These are phyloP conservation scores for Talinum fruticosum DNA, from an alignment of 148 eudicot species.

Conservation along the genomic window DNA sequence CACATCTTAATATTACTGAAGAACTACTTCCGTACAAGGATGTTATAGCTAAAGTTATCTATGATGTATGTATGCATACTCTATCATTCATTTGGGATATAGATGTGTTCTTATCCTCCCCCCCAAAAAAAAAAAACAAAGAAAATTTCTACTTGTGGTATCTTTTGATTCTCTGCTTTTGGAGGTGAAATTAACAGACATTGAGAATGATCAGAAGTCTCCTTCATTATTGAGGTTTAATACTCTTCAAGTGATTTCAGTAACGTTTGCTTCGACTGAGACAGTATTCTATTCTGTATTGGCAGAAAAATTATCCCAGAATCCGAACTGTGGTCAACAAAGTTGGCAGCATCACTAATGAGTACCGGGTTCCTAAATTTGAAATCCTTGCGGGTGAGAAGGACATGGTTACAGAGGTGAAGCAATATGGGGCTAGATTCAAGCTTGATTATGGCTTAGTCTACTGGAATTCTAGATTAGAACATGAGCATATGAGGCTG, in stretches of 20 bases:
- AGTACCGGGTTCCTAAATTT: conserved; percentile 93
- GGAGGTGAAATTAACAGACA: background rate
- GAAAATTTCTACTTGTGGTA: background rate
- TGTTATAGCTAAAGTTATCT: conserved; percentile 84
- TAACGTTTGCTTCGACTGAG: conserved; percentile 16
- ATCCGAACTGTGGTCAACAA: conserved; percentile 85
- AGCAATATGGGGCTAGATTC: conserved; percentile 87
- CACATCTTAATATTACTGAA: conserved; percentile 90
- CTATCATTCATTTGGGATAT: background rate
- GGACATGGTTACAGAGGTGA: conserved; percentile 91
- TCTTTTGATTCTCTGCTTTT: background rate
- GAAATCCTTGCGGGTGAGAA: conserved; percentile 84
- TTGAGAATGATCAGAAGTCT: background rate
- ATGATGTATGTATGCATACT: conserved; percentile 65
- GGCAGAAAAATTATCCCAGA: conserved; percentile 89
- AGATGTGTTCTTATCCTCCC: no score
- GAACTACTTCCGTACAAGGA: conserved; percentile 89
- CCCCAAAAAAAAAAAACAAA: no score
- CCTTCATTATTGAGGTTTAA: background rate
- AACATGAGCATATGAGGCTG: conserved; percentile 91
- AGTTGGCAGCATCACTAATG: conserved; percentile 84
- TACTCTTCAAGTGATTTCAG: background rate
- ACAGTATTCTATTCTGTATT: conserved; percentile 12
- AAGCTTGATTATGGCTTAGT: conserved; percentile 94
- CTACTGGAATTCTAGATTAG: conserved; percentile 98